Base-by-base conservation (phyloP, 2,329 filamentous ascomycete genomes). In the Trichoderma cornu-damae region DNA sequence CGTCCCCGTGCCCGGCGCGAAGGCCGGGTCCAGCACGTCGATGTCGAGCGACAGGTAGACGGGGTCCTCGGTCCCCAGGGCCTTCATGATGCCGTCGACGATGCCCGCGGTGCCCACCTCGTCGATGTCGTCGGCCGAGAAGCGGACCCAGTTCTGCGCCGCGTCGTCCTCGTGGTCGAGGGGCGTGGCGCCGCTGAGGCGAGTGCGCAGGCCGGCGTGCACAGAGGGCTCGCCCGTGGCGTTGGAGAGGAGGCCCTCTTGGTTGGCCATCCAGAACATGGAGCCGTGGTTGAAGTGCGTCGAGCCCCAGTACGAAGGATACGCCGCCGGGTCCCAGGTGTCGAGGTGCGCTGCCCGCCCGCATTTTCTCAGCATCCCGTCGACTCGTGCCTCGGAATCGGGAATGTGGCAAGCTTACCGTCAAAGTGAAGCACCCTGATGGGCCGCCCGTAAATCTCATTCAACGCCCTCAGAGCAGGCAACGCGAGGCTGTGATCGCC, bases 251-350 rank as follows among this genome's bases (percentile, higher is more conserved):
- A 96, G 75, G 0, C 89, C 89, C 70, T 96, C 91, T 28, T 85
- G 84, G 48, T 86, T 85, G 5, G 91, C 91, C 63, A 93, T 81
- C 87, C 90, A 93, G 78, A 96, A 96, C 85, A 96, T 94, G 63
- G 84, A 89, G 4, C 92, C 91, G 71, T 96, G 91, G 67, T 86
- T 96, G 75, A 95, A 94, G 64, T 86, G 68, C 6, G 71, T 71
- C n/a, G 64, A 61, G 37, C 69, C 70, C 91, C 91, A 96, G 56
- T 85, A 84, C 14, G 81, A 85, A 0, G 89, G 88, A 71, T 95
- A 96, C 64, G 89, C 87, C 22, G 79, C 81, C 2, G 90, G 89
- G 69, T 93, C 86, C 89, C 90, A 94, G 2, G 90, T 94, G 68
- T 94, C 90, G 2, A 94, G 79, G 69, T 95, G 89, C 18, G 75